Percentiles rank a stretch among this genome's conserved stretches.
phyloP scores from a whole-genome alignment of 352 stramenopile genomes.

The Salisapilia sapeloensis region DNA sequence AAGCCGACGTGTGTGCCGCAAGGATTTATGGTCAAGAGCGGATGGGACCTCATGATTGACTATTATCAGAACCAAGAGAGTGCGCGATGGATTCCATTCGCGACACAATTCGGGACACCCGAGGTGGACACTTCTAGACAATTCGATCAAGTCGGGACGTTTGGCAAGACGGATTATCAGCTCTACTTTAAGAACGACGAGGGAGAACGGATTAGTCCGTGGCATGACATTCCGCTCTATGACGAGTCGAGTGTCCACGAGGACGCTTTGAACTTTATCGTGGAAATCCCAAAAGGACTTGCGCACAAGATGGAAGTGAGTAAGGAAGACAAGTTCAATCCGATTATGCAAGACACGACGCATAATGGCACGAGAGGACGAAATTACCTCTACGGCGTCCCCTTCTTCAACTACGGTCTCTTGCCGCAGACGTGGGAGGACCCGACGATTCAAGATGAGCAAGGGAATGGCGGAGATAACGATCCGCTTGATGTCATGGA shows the following conservation, averaged over 20 bases:
- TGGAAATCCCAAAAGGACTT: constrained; percentile 97
- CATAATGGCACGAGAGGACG: constrained; percentile 90
- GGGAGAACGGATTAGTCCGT: constrained; percentile 84
- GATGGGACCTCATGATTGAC: constrained; percentile 96
- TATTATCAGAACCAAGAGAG: constrained; percentile 95
- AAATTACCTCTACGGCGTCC: constrained; percentile 92
- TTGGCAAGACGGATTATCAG: constrained; percentile 61
- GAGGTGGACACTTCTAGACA: constrained; percentile 19
- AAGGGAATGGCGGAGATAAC: constrained; percentile 93
- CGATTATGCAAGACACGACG: constrained; percentile 98
- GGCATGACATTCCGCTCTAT: constrained; percentile 93
- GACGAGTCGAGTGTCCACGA: constrained; percentile 31
- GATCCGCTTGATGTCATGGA: constrained; percentile 99
- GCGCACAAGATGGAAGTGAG: constrained; percentile 99
- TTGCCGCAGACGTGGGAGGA: constrained; percentile 99
- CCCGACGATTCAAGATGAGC: constrained; percentile 64
- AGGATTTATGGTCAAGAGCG: constrained; percentile 96
- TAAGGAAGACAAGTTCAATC: constrained; percentile 89
- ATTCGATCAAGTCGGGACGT: constrained; percentile 43
- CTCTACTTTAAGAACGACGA: constrained; percentile 55
- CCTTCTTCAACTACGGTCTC: constrained; percentile 98
- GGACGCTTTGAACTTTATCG: constrained; percentile 88
- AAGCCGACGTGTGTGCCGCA: constrained; percentile 88
- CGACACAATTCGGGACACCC: constrained; percentile 43
- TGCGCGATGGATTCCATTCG: constrained; percentile 60